A percentile compares a stretch with the other conserved stretches of the same genome.
phyloP scores from a whole-genome alignment of 495 filamentous ascomycete species.

The Penicillium bovifimosum region DNA sequence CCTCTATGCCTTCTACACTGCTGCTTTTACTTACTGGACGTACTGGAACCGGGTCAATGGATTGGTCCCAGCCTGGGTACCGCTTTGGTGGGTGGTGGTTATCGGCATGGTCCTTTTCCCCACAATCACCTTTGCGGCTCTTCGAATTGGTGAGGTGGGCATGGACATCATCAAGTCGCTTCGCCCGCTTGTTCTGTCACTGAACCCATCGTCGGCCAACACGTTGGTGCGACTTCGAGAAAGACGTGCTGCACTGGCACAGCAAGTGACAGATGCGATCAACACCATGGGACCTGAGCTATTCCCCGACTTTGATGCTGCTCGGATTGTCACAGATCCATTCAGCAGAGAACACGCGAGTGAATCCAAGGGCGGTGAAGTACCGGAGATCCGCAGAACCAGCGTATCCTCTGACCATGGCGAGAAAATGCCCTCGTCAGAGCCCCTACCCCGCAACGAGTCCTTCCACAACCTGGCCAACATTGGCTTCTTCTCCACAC shows the following conservation, averaged over 20 bases:
- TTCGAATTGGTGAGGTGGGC: slow-evolving; percentile 91
- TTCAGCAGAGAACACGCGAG: slow-evolving; percentile 37
- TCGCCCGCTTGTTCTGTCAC: slow-evolving; percentile 77
- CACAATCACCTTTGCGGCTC: slow-evolving; percentile 83
- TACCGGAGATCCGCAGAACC: slow-evolving; percentile 21
- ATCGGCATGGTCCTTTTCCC: slow-evolving; percentile 76
- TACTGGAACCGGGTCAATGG: slow-evolving; percentile 77
- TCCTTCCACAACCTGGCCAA: slow-evolving; percentile 82
- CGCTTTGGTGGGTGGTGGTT: slow-evolving; percentile 69
- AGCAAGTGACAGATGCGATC: slow-evolving; percentile 85
- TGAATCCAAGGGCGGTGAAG: slow-evolving; percentile 16
- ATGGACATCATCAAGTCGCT: slow-evolving; percentile 99
- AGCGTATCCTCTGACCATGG: slow-evolving; percentile 14
- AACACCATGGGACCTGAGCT: slow-evolving; percentile 94
- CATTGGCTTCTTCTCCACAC: slow-evolving; percentile 82
- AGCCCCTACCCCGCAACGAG: slow-evolving; percentile 77
- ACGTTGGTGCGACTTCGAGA: slow-evolving; percentile 73
- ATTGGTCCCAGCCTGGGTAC: slow-evolving; percentile 69
- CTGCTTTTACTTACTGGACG: slow-evolving; percentile 68
- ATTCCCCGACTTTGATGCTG: slow-evolving; percentile 90
- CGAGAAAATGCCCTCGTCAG: slow-evolving; percentile 32
- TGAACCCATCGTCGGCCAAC: slow-evolving; percentile 80
- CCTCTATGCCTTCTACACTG: slow-evolving; percentile 76
- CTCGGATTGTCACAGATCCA: slow-evolving; percentile 66
- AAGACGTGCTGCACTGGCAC: slow-evolving; percentile 64